These are phyloP conservation scores for Calonectria montana DNA, from an alignment of 2,329 filamentous ascomycete genomes.

Conservation along the genomic window DNA sequence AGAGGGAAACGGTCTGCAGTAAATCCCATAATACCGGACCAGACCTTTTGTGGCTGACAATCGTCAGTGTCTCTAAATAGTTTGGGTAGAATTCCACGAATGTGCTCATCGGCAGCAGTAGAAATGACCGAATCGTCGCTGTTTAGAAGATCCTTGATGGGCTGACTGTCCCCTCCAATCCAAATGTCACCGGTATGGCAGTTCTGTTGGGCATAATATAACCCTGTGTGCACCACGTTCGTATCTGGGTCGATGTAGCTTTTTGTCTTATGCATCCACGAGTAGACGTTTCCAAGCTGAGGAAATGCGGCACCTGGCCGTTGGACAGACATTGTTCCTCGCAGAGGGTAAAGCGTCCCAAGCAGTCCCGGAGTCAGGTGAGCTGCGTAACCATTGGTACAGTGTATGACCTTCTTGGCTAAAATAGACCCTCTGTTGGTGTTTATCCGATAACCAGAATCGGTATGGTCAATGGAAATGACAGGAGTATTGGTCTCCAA, in stretches of 20 bases:
- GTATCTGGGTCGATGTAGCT: constrained; percentile 59
- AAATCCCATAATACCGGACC: constrained; percentile 60
- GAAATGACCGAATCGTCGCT: constrained; percentile 55
- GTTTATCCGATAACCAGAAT: constrained; percentile 49
- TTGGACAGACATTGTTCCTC: constrained; percentile 61
- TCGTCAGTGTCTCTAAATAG: constrained; percentile 37
- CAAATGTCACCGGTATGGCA: constrained; percentile 55
- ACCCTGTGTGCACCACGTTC: constrained; percentile 45
- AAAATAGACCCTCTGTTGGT: constrained; percentile 58
- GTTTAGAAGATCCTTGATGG: constrained; percentile 52
- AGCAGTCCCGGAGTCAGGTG: constrained; percentile 61
- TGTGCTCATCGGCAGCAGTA: constrained; percentile 45
- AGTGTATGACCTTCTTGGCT: constrained; percentile 63
- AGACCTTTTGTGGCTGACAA: constrained; percentile 45
- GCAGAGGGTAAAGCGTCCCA: constrained; percentile 54
- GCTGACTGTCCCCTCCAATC: constrained; percentile 60
- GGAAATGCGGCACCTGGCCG: constrained; percentile 48
- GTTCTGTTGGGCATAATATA: constrained; percentile 42
- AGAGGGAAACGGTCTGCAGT: constrained; percentile 60
- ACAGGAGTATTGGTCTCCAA: constrained; percentile 52
- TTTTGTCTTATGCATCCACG: constrained; percentile 59
- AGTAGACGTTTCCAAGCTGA: constrained; percentile 43
- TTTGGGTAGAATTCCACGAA: constrained; percentile 51
- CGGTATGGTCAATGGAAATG: constrained; percentile 38
- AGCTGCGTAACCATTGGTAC: constrained; percentile 63